Percentiles rank a stretch among this genome's conserved stretches.
Conservation (phyloP, 768 basidiomycete species). For the Hirschioporus abietinus region DNA sequence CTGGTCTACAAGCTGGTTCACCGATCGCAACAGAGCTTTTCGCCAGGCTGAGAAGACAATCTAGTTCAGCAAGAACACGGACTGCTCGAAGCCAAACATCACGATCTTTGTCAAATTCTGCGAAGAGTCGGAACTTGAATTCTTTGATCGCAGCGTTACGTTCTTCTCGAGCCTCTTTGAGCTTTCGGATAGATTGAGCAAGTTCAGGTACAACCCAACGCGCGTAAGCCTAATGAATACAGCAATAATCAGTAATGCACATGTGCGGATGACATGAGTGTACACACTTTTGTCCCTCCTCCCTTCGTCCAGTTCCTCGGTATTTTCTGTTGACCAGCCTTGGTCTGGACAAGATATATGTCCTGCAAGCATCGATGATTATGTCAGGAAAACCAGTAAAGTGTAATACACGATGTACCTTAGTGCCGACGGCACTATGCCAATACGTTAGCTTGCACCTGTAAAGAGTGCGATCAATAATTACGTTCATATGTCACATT, state of each 20-base stretch:
- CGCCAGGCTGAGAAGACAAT: slow-evolving; percentile 89
- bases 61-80: slow-evolving; percentile 88
- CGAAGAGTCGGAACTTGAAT: slow-evolving; percentile 75
- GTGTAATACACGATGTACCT: slow-evolving; percentile 36
- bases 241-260: background rate
- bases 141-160: slow-evolving; percentile 73
- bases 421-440: slow-evolving; percentile 80
- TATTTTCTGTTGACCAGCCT: slow-evolving; percentile 52
- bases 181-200: slow-evolving; percentile 60
- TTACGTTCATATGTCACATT: slow-evolving; percentile 13
- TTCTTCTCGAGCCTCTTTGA: slow-evolving; percentile 94
- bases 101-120: slow-evolving; percentile 79
- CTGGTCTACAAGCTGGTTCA: slow-evolving; percentile 90
- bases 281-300: slow-evolving; percentile 66
- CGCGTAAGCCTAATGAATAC: slow-evolving; percentile 53
- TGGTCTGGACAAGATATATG: slow-evolving; percentile 82
- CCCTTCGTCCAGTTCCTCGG: slow-evolving; percentile 83
- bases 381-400: background rate
- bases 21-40: slow-evolving; percentile 87
- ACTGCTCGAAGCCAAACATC: slow-evolving; percentile 78
- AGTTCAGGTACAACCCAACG: slow-evolving; percentile 79
- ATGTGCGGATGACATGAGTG: slow-evolving; percentile 9
- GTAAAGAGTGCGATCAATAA: slow-evolving; percentile 25
- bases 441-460: slow-evolving; percentile 53
- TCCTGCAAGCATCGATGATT: slow-evolving; percentile 44